Base-by-base conservation (phyloP, 1,284 basidiomycete genomes). In the Erythrobasidium hasegawianum region DNA sequence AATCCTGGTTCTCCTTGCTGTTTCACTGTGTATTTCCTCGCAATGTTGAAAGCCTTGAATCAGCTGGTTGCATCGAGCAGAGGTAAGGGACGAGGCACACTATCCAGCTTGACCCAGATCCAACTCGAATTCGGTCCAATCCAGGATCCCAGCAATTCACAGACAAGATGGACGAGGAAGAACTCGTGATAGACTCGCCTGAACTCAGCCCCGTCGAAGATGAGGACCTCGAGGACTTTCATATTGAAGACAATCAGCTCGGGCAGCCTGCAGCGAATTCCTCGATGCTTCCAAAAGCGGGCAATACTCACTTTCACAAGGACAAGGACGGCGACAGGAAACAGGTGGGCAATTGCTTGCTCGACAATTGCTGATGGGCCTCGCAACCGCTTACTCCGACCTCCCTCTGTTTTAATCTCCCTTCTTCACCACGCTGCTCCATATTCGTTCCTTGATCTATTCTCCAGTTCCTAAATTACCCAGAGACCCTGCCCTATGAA, bases 401-500 rank as follows among this genome's bases (percentile, higher is more conserved):
- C 11, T 5, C 11, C 33, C 4, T 33, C 33, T 33, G 11, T 11
- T 11, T 4, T 11, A 33, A 33, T 33, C 33, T 11, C 33, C 33
- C 33, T 11, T 33, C 11, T 33, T 11, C 33, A 33, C 33, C 33
- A 5, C 33, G n/a, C n/a, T n/a, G n/a, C n/a, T n/a, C 33, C 11
- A 33, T 33, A 33, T 11, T 5, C 11, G 5, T 33, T 33, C 33
- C 11, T 11, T 33, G 16, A 7, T 47, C 22, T 16, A 27, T 16
- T 22, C n/a, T 14, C 40, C 29, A 69, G 60, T 68, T 64, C 57
- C 70, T 78, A 57, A 74, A 76, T 7, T 78, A 76, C 53, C 73
- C 74, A 9, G 43, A 72, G 26, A 69, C 66, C 18, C 62, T 97
- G 50, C 92, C 93, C 1, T 96, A 95, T 77, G 81, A 84, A 71